These are phyloP conservation scores for Chytridium lagenaria DNA, from an alignment of 371 early-diverging fungal genomes.

Conservation along the genomic window DNA sequence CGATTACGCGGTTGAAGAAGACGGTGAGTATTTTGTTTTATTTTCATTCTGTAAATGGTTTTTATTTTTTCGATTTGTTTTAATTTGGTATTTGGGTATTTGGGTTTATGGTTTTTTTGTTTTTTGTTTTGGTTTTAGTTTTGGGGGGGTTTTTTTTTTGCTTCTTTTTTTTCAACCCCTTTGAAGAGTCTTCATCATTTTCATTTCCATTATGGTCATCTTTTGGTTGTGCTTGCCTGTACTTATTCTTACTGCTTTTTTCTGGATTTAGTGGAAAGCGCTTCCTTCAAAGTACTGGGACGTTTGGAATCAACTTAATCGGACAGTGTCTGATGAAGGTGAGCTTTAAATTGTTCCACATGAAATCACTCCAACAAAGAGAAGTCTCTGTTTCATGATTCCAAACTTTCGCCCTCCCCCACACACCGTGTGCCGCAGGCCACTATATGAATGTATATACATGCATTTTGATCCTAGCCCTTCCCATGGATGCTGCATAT, in stretches of 20 bases:
- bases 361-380: too few relatives aligned
- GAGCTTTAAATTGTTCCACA: conserved; percentile 14
- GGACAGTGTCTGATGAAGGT: conserved; percentile 45
- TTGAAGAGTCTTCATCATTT: too few relatives aligned
- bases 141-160: neutral
- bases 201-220: too few relatives aligned
- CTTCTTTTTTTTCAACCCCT: too few relatives aligned
- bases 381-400: too few relatives aligned
- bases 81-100: neutral
- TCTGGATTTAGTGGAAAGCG: conserved; percentile 51
- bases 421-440: too few relatives aligned
- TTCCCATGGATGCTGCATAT: too few relatives aligned
- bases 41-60: conserved; percentile 17
- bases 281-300: conserved; percentile 54
- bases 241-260: too few relatives aligned
- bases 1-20: conserved; percentile 58
- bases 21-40: conserved; percentile 31
- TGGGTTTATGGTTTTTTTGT: neutral
- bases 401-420: too few relatives aligned
- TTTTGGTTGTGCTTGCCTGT: too few relatives aligned
- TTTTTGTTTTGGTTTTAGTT: neutral
- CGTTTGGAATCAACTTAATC: conserved; percentile 44
- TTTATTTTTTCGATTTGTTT: neutral
- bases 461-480: neutral
- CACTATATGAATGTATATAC: too few relatives aligned